phyloP scores from a whole-genome alignment of 2,329 filamentous ascomycete species.

The Fusarium brevicatenulatum region DNA sequence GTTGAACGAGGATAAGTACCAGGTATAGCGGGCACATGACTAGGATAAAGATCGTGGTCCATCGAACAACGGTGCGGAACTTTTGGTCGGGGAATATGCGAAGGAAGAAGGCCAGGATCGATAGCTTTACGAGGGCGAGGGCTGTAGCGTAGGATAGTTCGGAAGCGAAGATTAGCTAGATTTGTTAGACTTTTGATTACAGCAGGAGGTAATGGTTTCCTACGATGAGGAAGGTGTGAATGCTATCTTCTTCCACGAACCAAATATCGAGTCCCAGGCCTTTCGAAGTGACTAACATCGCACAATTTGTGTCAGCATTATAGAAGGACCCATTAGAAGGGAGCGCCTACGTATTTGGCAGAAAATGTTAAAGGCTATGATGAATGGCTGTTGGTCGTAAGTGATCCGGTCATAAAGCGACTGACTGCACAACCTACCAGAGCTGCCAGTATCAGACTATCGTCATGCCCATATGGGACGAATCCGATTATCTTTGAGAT shows the following conservation, averaged over 20 bases:
- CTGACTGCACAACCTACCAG: background rate
- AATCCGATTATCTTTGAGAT: background rate
- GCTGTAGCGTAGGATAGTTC: background rate
- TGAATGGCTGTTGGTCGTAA: background rate
- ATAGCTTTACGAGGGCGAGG: background rate
- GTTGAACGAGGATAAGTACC: background rate
- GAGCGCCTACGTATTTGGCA: background rate
- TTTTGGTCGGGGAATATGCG: background rate
- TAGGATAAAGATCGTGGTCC: background rate
- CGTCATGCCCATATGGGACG: background rate
- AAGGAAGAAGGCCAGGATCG: conserved; percentile 5
- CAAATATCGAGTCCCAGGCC: background rate
- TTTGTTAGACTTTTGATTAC: rapidly evolving
- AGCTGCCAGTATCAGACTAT: background rate
- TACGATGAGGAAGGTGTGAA: background rate
- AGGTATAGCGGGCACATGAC: rapidly evolving
- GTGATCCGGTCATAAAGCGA: no score
- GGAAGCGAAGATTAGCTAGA: background rate
- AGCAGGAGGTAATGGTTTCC: rapidly evolving
- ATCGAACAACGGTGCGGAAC: background rate
- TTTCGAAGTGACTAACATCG: background rate
- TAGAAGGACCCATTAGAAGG: no score
- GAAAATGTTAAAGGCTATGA: background rate
- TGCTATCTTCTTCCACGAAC: background rate
- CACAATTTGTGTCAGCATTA: no score